Evolutionary conservation across 331 rosid genomes (phyloP).

Genomic region (Quercus tomentella): DNA sequence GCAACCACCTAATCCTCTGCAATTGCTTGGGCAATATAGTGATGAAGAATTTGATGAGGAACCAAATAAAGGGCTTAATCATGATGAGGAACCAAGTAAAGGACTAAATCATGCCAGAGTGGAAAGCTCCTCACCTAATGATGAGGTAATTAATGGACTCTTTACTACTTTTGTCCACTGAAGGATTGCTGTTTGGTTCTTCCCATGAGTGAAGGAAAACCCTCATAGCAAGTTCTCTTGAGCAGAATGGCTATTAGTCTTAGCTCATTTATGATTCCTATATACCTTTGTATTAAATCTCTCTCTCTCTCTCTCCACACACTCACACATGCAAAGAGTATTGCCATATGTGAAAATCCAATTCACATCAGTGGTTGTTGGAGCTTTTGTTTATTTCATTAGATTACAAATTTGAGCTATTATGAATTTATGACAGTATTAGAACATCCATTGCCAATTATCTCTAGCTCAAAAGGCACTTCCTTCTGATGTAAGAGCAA

Average conservation of each 20-base stretch:
- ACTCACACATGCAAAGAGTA: neutral
- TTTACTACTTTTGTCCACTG: neutral
- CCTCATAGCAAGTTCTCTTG: neutral
- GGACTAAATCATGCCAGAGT: conserved; percentile 23
- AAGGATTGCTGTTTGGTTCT: neutral
- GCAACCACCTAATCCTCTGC: conserved; percentile 76
- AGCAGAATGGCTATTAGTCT: neutral
- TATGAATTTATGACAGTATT: neutral
- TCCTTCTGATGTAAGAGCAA: too few species aligned
- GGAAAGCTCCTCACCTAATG: conserved; percentile 37
- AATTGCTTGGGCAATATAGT: conserved; percentile 92
- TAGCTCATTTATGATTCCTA: neutral
- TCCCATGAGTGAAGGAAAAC: neutral
- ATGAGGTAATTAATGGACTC: conserved; percentile 48
- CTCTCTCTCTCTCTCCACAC: neutral
- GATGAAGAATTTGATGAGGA: conserved; percentile 76
- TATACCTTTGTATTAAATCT: neutral
- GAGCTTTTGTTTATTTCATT: neutral
- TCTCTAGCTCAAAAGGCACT: too few species aligned
- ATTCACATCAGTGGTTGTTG: neutral
- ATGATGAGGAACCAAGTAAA: conserved; percentile 55
- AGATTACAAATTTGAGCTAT: neutral
- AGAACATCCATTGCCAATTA: neutral
- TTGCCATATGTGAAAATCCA: neutral
- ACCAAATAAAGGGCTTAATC: conserved; percentile 35